phyloP scores from a whole-genome alignment of 2,329 filamentous ascomycete species.

The Gnomoniopsis smithogilvyi region DNA sequence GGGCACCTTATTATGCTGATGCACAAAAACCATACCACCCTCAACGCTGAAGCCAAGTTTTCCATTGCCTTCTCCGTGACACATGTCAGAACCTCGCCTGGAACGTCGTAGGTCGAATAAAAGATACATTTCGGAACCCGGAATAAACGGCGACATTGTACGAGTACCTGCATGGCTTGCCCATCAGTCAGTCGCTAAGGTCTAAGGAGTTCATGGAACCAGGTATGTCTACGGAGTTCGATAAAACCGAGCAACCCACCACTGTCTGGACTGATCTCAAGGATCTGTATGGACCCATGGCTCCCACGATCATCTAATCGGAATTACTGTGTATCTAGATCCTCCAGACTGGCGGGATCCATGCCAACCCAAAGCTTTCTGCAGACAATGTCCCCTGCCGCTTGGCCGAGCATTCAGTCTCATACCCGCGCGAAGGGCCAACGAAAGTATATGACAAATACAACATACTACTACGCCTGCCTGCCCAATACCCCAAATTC shows the following conservation, averaged over 20 bases:
- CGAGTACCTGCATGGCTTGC: too few species aligned
- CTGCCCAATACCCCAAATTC: not conserved
- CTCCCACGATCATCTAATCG: slow-evolving; percentile 17
- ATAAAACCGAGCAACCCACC: not conserved
- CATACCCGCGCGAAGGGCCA: not conserved
- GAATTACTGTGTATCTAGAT: slow-evolving; percentile 10
- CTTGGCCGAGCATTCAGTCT: not conserved
- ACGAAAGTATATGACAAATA: not conserved
- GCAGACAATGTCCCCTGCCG: not conserved
- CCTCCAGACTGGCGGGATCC: slow-evolving; percentile 15
- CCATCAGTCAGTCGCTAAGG: not conserved
- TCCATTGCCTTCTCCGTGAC: not conserved
- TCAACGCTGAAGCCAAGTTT: not conserved
- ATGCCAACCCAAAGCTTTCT: slow-evolving; percentile 1
- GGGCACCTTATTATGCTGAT: not conserved
- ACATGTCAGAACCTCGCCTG: not conserved
- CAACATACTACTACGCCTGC: not conserved
- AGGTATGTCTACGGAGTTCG: slow-evolving; percentile 12
- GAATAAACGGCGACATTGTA: too few species aligned
- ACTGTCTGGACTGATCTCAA: not conserved
- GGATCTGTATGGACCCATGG: slow-evolving; percentile 11
- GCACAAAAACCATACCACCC: slow-evolving; percentile 1
- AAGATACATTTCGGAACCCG: not conserved
- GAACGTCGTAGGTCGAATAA: not conserved
- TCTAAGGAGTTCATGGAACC: not conserved